Percentiles rank a stretch among this genome's conserved stretches.
Evolutionary conservation across 2,329 filamentous ascomycete species (phyloP).

Genomic region (Emergomyces pasteurianus): DNA sequence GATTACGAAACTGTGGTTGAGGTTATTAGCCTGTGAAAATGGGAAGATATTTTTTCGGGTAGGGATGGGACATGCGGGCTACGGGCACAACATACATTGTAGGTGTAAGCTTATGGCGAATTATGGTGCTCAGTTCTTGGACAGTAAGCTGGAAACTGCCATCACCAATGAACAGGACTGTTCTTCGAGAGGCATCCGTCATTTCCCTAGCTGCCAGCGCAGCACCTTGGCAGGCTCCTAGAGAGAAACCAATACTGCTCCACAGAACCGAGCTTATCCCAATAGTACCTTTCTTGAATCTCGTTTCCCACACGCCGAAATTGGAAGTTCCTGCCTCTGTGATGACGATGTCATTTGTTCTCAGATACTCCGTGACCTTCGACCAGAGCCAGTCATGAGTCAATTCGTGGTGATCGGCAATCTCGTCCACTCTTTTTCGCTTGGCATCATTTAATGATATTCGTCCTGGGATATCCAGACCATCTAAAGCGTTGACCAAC

Average conservation of each 20-base stretch:
- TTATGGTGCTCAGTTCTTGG: conserved; percentile 75
- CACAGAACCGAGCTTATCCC: conserved; percentile 69
- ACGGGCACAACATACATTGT: conserved; percentile 50
- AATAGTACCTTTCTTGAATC: conserved; percentile 65
- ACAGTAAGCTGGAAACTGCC: conserved; percentile 76
- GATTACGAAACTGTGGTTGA: conserved; percentile 58
- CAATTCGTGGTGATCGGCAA: conserved; percentile 28
- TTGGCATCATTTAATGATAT: conserved; percentile 43
- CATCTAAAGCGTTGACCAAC: conserved; percentile 48
- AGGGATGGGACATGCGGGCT: background rate
- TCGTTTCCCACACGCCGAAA: conserved; percentile 78
- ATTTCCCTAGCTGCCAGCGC: conserved; percentile 62
- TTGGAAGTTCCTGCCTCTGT: conserved; percentile 83
- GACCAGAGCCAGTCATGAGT: conserved; percentile 58
- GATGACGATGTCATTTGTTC: conserved; percentile 62
- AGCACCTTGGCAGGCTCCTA: conserved; percentile 54
- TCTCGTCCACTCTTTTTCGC: conserved; percentile 42
- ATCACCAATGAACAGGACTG: conserved; percentile 79
- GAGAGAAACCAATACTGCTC: conserved; percentile 55
- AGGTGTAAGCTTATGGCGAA: conserved; percentile 59
- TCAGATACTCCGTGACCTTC: conserved; percentile 58
- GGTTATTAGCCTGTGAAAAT: background rate
- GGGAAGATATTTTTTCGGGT: too few species aligned
- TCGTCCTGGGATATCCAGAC: conserved; percentile 41
- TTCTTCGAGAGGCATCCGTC: conserved; percentile 44